phyloP scores from a whole-genome alignment of 805 yeast species.

The Candida boleticola region DNA sequence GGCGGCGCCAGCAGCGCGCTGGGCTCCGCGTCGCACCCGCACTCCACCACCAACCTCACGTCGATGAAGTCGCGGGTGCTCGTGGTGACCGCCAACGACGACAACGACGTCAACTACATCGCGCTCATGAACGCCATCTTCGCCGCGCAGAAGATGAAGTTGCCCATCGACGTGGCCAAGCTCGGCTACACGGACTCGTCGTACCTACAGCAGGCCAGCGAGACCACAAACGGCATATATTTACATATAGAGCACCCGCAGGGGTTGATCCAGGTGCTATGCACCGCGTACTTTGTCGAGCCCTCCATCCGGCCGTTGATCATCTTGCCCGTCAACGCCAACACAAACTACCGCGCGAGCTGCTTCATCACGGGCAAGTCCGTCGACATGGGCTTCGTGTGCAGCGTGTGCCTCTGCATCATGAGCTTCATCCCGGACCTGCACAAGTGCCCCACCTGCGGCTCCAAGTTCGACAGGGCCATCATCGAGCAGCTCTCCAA shows the following conservation, averaged over 20 bases:
- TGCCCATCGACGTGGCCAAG: conserved; percentile 89
- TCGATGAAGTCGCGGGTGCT: conserved; percentile 39
- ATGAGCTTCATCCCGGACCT: conserved; percentile 66
- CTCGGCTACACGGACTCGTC: conserved; percentile 63
- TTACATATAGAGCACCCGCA: conserved; percentile 62
- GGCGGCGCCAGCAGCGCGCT: conserved; percentile 5
- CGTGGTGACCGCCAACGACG: conserved; percentile 70
- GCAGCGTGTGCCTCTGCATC: conserved; percentile 89
- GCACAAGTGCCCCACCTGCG: conserved; percentile 83
- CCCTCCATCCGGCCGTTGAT: conserved; percentile 77
- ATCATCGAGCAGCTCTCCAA: conserved; percentile 57
- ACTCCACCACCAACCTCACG: conserved; percentile 15
- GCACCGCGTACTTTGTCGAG: conserved; percentile 82
- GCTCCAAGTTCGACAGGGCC: conserved; percentile 66
- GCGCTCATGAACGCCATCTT: conserved; percentile 94
- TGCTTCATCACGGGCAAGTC: conserved; percentile 89
- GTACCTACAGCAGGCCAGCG: conserved; percentile 92
- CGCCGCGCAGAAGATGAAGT: conserved; percentile 89
- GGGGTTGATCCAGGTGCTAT: conserved; percentile 79
- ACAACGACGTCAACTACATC: conserved; percentile 77
- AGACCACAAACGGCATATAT: conserved; percentile 90
- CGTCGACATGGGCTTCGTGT: conserved; percentile 91
- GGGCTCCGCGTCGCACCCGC: conserved; percentile 10
- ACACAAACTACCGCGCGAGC: conserved; percentile 91
- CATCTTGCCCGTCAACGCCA: conserved; percentile 76